Conservation (phyloP, 305 asterid genomes). For the Lippia alba region DNA sequence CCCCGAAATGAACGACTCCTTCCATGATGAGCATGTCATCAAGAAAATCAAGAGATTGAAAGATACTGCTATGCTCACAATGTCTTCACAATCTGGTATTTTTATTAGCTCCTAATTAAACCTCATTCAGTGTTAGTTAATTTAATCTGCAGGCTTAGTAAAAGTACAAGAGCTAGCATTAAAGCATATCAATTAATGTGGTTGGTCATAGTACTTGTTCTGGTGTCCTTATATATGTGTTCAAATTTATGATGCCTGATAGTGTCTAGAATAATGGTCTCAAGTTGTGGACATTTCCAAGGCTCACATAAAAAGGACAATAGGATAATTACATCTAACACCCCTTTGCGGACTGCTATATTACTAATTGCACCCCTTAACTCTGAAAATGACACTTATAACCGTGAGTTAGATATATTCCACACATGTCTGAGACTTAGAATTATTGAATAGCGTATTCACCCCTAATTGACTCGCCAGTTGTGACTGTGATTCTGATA, state of each 20-base stretch:
- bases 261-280: not conserved
- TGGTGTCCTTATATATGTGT: conserved; percentile 20
- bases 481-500: too few species aligned
- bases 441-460: too few species aligned
- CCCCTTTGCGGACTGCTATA: too few species aligned
- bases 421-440: too few species aligned
- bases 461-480: too few species aligned
- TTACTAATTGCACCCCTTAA: too few species aligned
- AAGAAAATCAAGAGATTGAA: conserved; percentile 63
- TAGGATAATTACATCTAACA: too few species aligned
- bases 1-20: conserved; percentile 37
- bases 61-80: conserved; percentile 54
- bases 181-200: conserved; percentile 15
- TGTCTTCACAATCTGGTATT: conserved; percentile 75
- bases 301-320: not conserved
- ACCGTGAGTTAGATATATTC: too few species aligned
- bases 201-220: conserved; percentile 8
- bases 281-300: not conserved
- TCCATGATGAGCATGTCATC: conserved; percentile 36
- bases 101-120: conserved; percentile 23
- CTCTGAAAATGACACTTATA: too few species aligned
- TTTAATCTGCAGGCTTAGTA: not conserved
- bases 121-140: conserved; percentile 10
- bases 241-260: conserved; percentile 2
- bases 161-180: conserved; percentile 15